These are phyloP conservation scores for Xanthoceras sorbifolium DNA, from an alignment of 345 rosid species.

Conservation along the genomic window DNA sequence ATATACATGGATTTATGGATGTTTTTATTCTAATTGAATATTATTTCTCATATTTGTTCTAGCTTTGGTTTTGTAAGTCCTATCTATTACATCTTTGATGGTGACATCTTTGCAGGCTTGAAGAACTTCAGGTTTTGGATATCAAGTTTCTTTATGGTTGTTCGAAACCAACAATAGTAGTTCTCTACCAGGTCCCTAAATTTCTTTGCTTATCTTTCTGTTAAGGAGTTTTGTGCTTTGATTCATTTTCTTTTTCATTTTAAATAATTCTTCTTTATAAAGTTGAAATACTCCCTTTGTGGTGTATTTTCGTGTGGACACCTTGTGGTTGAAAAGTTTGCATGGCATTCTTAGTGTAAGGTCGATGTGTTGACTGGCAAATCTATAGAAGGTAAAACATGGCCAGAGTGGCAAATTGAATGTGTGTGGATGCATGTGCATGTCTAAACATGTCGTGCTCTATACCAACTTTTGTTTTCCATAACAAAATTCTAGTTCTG, in stretches of 20 bases:
- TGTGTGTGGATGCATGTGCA: not conserved
- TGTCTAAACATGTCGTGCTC: not conserved
- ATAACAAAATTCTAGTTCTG: not conserved
- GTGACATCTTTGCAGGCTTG: slow-evolving; percentile 57
- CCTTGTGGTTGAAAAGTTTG: not conserved
- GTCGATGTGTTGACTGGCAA: not conserved
- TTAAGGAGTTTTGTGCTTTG: not conserved
- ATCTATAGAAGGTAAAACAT: not conserved
- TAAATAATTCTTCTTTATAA: not conserved
- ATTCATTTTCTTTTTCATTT: not conserved
- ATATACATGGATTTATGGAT: not conserved
- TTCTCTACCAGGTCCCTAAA: slow-evolving; percentile 74
- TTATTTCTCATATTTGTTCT: not conserved
- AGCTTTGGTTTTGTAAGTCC: not conserved
- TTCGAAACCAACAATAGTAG: slow-evolving; percentile 82
- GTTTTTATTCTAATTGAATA: slow-evolving; percentile 4
- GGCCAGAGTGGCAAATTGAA: not conserved
- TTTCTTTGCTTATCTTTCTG: slow-evolving; percentile 12
- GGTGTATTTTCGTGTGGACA: not conserved
- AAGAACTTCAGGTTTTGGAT: slow-evolving; percentile 93
- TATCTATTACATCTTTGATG: slow-evolving; percentile 2
- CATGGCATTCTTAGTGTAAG: not conserved
- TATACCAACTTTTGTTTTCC: not conserved
- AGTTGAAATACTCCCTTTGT: not conserved
- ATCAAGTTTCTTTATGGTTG: slow-evolving; percentile 92